phyloP scores from a whole-genome alignment of 345 rosid species.

The Eucalyptus globulus region DNA sequence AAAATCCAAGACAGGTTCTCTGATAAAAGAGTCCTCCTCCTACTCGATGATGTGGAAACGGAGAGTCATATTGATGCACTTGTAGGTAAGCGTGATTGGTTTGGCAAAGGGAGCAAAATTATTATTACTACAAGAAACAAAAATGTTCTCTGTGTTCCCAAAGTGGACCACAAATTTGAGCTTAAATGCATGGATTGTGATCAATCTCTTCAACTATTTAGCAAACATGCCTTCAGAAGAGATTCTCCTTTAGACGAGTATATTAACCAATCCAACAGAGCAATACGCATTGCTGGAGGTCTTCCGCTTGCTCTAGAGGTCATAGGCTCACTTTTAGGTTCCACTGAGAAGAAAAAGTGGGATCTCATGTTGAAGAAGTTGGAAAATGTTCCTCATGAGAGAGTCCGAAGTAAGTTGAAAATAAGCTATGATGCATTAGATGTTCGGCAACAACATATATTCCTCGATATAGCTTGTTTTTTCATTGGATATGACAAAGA shows the following conservation, averaged over 20 bases:
- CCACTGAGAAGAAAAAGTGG: accelerated
- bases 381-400: accelerated
- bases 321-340: accelerated
- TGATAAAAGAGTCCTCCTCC: too few relatives aligned
- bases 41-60: accelerated
- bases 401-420: accelerated
- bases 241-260: accelerated
- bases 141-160: accelerated
- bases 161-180: accelerated
- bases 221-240: too few relatives aligned
- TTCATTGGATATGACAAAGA: too few relatives aligned
- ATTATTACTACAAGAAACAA: accelerated
- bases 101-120: accelerated
- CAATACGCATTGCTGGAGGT: accelerated
- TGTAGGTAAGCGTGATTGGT: accelerated
- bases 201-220: too few relatives aligned
- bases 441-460: accelerated
- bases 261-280: accelerated
- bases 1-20: accelerated
- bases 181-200: accelerated
- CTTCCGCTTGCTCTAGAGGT: too few relatives aligned
- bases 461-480: too few relatives aligned
- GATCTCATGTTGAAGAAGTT: accelerated
- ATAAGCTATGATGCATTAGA: too few relatives aligned
- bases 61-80: accelerated